Percentiles rank a stretch among this genome's conserved stretches.
Evolutionary conservation across 306 rosid genomes (phyloP).

Genomic region (Crotalaria pallida): DNA sequence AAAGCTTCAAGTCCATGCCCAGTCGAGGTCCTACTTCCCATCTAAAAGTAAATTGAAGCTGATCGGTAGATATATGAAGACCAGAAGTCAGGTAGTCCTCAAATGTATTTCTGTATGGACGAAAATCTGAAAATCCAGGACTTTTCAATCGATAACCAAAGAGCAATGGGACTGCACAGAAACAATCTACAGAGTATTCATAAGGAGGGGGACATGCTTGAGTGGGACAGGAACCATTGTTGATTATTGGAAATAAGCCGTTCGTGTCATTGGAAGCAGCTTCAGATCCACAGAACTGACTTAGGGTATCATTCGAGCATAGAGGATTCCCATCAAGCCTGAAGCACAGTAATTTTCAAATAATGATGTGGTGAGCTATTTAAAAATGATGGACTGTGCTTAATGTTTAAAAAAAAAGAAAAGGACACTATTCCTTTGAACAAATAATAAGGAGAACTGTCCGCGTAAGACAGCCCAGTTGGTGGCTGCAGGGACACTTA

Average conservation of each 20-base stretch:
- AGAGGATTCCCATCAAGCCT: slow-evolving; percentile 92
- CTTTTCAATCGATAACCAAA: slow-evolving; percentile 79
- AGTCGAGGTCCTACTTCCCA: slow-evolving; percentile 82
- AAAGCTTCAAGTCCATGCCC: slow-evolving; percentile 59
- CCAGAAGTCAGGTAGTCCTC: slow-evolving; percentile 40
- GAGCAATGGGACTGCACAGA: slow-evolving; percentile 64
- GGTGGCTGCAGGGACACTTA: too few relatives aligned
- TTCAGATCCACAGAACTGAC: slow-evolving; percentile 47
- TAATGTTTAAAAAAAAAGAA: background rate
- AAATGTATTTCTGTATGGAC: slow-evolving; percentile 39
- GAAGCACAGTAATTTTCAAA: slow-evolving; percentile 28
- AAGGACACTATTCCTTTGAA: background rate
- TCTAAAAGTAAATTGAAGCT: slow-evolving; percentile 43
- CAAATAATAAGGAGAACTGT: background rate
- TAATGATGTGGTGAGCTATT: background rate
- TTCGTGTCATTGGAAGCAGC: slow-evolving; percentile 6
- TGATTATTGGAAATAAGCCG: slow-evolving; percentile 12
- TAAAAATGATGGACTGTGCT: background rate
- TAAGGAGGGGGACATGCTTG: slow-evolving; percentile 60
- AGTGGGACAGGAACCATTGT: slow-evolving; percentile 26
- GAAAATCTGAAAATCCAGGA: slow-evolving; percentile 73
- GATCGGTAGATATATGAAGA: slow-evolving; percentile 36
- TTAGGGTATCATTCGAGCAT: slow-evolving; percentile 42
- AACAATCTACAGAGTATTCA: slow-evolving; percentile 50
- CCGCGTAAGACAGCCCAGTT: too few relatives aligned